Percentiles rank a stretch among this genome's conserved stretches.
Evolutionary conservation across 1,284 basidiomycete species (phyloP).

Genomic region (Mycena citricolor): DNA sequence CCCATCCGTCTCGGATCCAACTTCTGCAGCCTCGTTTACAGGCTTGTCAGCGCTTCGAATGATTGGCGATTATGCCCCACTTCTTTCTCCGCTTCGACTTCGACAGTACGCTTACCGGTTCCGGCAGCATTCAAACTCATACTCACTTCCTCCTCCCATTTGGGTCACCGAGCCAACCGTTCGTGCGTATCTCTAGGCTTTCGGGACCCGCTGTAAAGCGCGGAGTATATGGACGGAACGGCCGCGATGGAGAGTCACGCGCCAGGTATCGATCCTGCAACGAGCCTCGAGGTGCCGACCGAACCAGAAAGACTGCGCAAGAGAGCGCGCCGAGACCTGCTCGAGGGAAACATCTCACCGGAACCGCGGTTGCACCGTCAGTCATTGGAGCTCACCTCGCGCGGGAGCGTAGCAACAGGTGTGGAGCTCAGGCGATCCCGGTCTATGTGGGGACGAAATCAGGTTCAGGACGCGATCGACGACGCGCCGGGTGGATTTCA

Average conservation of each 20-base stretch:
- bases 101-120: too few relatives aligned
- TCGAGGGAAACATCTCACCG: constrained; percentile 16
- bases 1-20: too few relatives aligned
- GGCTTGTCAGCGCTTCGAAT: too few relatives aligned
- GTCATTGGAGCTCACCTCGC: constrained; percentile 11
- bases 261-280: neutral
- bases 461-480: constrained; percentile 2
- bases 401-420: neutral
- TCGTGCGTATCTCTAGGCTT: too few relatives aligned
- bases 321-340: neutral
- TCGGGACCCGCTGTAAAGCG: too few relatives aligned
- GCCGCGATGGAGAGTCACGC: neutral
- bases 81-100: too few relatives aligned
- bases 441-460: constrained; percentile 20
- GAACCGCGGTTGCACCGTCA: constrained; percentile 6
- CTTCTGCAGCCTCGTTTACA: too few relatives aligned
- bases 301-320: neutral
- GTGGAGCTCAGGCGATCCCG: constrained; percentile 22
- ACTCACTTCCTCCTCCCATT: too few relatives aligned
- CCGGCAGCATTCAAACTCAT: too few relatives aligned
- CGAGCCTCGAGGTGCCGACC: neutral
- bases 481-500: constrained; percentile 18
- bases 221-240: too few relatives aligned
- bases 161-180: too few relatives aligned
- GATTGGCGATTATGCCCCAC: too few relatives aligned